Base-by-base conservation (phyloP, 2,329 filamentous ascomycete species). In the Cordyceps tenuipes region DNA sequence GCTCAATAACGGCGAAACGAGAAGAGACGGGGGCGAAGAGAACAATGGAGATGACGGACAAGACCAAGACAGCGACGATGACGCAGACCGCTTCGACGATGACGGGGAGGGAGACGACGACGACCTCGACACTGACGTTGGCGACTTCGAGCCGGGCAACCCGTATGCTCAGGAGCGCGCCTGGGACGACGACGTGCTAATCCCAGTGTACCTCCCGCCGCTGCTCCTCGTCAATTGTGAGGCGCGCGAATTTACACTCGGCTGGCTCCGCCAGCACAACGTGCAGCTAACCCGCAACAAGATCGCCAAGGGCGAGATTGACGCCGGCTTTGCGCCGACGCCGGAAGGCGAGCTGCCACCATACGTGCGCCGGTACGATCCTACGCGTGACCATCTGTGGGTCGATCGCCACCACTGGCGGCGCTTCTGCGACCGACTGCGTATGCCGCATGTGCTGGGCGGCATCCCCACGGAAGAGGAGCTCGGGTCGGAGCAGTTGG, bases 181-280 rank as follows among this genome's bases (percentile, higher is more conserved):
- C 23, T 60, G 48, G 19, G 59, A 63, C 50, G 26, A 60, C 0
- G 39, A 50, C 13, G 48, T 62, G 3, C 48, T 51, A n/a, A 50
- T 70, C 3, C 61, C 67, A 43, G 59, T 67, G 0, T 57, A 62
- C 19, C 54, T 60, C 23, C 67, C 67, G 0, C 15, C 26, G 2
- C 51, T 62, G 3, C 23, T 64, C 10, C 62, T 59, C 36, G 66
- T 67, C 6, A 66, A 64, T 51, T 59, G 51, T 10, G 69, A 71
- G 47, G 62, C 66, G 0, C 69, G 67, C 44, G 57, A n/a, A 15
- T 57, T 55, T 6, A 62, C 63, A 1, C 17, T 62, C 5, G 15
- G 7, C 10, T 69, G 67, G 68, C 52, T 65, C 19, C 13, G 36
- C 5, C 46, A 47, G 21, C 44, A 53, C n/a, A 47, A 50, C 15